These are phyloP conservation scores for Cytospora piceicola DNA, from an alignment of 2,329 filamentous ascomycete species.

Conservation along the genomic window DNA sequence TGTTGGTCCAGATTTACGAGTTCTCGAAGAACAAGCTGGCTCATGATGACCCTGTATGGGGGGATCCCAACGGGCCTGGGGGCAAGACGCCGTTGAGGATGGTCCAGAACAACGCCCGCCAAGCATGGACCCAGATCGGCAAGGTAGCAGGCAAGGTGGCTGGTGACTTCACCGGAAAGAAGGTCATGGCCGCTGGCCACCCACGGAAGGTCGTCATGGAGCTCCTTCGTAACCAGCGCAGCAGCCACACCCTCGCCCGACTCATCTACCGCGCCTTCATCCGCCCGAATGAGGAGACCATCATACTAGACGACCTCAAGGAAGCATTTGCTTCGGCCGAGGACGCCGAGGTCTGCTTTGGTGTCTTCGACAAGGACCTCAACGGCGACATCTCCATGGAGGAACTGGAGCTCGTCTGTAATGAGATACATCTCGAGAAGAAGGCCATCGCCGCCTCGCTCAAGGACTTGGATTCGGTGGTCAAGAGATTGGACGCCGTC, in stretches of 20 bases:
- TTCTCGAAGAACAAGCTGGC: conserved; percentile 77
- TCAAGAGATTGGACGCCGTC: conserved; percentile 85
- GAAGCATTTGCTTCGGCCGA: conserved; percentile 80
- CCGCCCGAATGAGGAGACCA: conserved; percentile 73
- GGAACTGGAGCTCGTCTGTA: conserved; percentile 88
- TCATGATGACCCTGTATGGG: conserved; percentile 54
- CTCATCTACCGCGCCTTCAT: conserved; percentile 87
- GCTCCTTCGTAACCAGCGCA: conserved; percentile 71
- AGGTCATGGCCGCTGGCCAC: conserved; percentile 68
- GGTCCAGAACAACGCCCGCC: conserved; percentile 74
- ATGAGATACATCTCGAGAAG: conserved; percentile 91
- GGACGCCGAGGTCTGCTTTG: conserved; percentile 86
- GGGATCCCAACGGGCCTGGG: conserved; percentile 52
- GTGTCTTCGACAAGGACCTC: conserved; percentile 94
- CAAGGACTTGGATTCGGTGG: conserved; percentile 93
- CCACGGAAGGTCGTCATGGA: conserved; percentile 83
- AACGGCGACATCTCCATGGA: conserved; percentile 97
- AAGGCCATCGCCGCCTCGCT: conserved; percentile 94
- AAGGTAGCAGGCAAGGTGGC: conserved; percentile 85
- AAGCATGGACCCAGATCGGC: conserved; percentile 78
- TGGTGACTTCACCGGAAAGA: conserved; percentile 86
- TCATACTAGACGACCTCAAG: conserved; percentile 77
- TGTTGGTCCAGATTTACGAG: conserved; percentile 60
- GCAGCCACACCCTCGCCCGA: conserved; percentile 82
- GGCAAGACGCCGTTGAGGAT: conserved; percentile 74